These are phyloP conservation scores for Passalora sequoiae DNA, from an alignment of 2,329 filamentous ascomycete genomes.

Conservation along the genomic window DNA sequence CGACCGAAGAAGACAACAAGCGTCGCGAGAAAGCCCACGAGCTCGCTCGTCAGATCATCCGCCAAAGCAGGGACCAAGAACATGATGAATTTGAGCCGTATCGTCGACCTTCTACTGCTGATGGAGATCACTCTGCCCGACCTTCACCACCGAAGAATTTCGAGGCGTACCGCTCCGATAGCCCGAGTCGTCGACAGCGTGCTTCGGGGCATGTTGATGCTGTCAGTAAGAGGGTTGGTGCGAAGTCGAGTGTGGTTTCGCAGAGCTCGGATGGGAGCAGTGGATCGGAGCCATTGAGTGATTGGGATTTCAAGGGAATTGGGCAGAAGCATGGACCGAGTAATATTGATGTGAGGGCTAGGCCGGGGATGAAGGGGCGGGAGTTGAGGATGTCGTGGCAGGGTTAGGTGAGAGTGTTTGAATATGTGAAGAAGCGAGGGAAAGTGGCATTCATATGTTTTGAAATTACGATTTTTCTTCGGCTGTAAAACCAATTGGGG, in stretches of 20 bases:
- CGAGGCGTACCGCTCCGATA: background rate
- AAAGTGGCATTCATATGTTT: too few species aligned
- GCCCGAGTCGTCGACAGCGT: background rate
- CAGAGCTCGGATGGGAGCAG: background rate
- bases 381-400: conserved; percentile 4
- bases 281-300: conserved; percentile 1
- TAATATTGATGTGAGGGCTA: background rate
- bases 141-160: conserved; percentile 1
- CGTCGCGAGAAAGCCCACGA: background rate
- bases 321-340: background rate
- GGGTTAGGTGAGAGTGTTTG: background rate
- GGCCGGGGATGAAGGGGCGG: conserved; percentile 3
- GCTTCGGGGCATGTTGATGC: background rate
- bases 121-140: background rate
- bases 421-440: too few species aligned
- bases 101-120: conserved; percentile 1
- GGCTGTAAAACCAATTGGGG: too few species aligned
- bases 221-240: background rate
- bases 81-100: background rate
- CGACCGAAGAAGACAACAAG: background rate
- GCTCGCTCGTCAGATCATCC: conserved; percentile 1
- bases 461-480: too few species aligned
- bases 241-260: background rate
- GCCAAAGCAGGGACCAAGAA: background rate
- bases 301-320: background rate